Evolutionary conservation across 2,329 filamentous ascomycete species (phyloP), one percentile per base, ranked within the genome.

Genomic region (Neonectria hederae): DNA sequence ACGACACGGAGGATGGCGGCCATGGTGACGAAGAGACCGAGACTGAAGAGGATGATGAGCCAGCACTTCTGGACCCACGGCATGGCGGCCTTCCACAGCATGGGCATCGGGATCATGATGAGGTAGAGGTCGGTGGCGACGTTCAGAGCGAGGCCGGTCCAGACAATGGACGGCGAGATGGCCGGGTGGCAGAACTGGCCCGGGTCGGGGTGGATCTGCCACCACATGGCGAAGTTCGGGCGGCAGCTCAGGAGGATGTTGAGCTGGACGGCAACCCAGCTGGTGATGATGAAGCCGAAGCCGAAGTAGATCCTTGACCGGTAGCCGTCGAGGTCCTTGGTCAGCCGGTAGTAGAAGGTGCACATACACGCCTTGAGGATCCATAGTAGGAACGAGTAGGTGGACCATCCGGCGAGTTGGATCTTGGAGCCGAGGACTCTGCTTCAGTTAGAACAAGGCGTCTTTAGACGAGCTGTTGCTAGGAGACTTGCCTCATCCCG

Each of bases 171-270:
- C 17, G 79, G 79, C 0, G 85, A 84, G 11, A 87, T 81, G 9
- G 83, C 84, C 8, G 83, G 80, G 46, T 85, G 82, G 63, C 84
- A 86, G 49, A 82, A 66, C 51, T 58, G 82, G 11, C 87, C 86
- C 0, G 87, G 87, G 30, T 89, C 75, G 0, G 87, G 87, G 56
- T 83, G 77, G 53, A 89, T 87, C 72, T 89, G 86, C 86, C 87
- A 89, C 69, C 86, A 85, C 42, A 81, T 81, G 26, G 77, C 67
- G 57, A 89, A 81, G 0, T 30, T 59, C n/a, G 86, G 86, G 24
- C 79, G 79, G 66, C 87, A 89, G 8, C 82, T 81, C 3, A 85
- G 76, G 14, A 87, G 79, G 38, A 88, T 81, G 4, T 83, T 82
- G 35, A 84, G 76, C 28, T 86, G 75, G 5, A 82, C 82, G 0